Evolutionary conservation across 441 rosid genomes (phyloP).

Genomic region (Arabidopsis hybrid): DNA sequence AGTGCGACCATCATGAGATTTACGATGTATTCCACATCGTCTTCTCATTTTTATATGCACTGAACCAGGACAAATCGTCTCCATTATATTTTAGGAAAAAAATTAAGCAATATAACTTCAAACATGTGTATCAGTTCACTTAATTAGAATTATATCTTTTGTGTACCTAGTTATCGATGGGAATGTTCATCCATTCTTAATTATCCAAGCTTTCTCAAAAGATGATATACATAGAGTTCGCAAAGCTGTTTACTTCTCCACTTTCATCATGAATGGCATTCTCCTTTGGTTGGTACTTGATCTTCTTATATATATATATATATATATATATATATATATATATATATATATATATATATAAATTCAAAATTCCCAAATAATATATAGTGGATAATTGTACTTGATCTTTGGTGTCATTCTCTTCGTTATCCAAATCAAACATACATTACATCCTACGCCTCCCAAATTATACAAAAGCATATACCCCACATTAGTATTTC

Average conservation of each 20-base stretch:
- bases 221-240: slow-evolving; percentile 10
- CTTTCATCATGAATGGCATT: not conserved
- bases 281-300: not conserved
- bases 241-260: slow-evolving; percentile 23
- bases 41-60: too few relatives aligned
- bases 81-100: too few relatives aligned
- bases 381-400: not conserved
- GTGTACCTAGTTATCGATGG: not conserved
- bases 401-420: not conserved
- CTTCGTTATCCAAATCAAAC: not conserved
- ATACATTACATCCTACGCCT: too few relatives aligned
- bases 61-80: too few relatives aligned
- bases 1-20: too few relatives aligned
- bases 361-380: not conserved
- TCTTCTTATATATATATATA: not conserved
- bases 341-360: not conserved
- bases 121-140: not conserved
- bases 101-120: too few relatives aligned
- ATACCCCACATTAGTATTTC: too few relatives aligned
- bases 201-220: slow-evolving; percentile 1
- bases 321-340: too few relatives aligned
- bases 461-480: too few relatives aligned
- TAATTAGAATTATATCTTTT: not conserved
- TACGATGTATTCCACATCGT: too few relatives aligned
- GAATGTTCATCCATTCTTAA: not conserved